Evolutionary conservation across 768 basidiomycete genomes (phyloP).

Genomic region (Floccularia luteovirens): DNA sequence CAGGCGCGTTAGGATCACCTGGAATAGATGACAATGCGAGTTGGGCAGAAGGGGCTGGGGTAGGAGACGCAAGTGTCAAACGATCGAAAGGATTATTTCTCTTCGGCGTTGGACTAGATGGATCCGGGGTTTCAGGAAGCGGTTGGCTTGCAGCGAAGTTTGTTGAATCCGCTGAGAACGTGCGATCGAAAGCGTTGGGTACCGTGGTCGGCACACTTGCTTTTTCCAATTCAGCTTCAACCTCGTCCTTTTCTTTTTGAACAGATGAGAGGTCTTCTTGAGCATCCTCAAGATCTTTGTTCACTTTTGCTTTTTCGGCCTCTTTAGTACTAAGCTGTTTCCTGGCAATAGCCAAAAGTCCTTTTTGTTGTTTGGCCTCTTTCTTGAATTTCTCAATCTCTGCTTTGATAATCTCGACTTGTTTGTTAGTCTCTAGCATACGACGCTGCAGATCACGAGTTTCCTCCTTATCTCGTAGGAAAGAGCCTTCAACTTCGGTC

Average conservation of each 20-base stretch:
- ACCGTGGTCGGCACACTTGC: slow-evolving; percentile 11
- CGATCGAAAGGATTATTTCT: slow-evolving; percentile 93
- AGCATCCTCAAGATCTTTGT: slow-evolving; percentile 69
- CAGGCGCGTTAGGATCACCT: slow-evolving; percentile 24
- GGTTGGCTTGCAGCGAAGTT: slow-evolving; percentile 63
- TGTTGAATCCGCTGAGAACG: slow-evolving; percentile 40
- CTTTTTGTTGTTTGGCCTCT: slow-evolving; percentile 95
- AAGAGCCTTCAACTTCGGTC: slow-evolving; percentile 78
- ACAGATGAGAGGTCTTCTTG: slow-evolving; percentile 41
- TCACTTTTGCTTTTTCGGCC: slow-evolving; percentile 57
- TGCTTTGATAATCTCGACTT: slow-evolving; percentile 60
- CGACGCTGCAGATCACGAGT: slow-evolving; percentile 76
- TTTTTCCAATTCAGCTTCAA: slow-evolving; percentile 47
- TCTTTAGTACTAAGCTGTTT: slow-evolving; percentile 90
- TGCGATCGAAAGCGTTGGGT: slow-evolving; percentile 13
- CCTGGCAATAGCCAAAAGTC: slow-evolving; percentile 86
- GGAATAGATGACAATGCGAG: slow-evolving; percentile 56
- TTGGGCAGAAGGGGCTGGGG: slow-evolving; percentile 38
- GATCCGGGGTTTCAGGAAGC: slow-evolving; percentile 64
- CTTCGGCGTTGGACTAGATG: slow-evolving; percentile 46
- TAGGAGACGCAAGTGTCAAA: slow-evolving; percentile 40
- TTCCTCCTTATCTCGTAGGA: slow-evolving; percentile 93
- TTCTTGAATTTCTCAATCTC: slow-evolving; percentile 86
- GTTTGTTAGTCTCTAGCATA: slow-evolving; percentile 74
- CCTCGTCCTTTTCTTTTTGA: slow-evolving; percentile 48